Evolutionary conservation across 306 rosid genomes (phyloP), one percentile per base, ranked within the genome.

Genomic region (Trifolium dubium): DNA sequence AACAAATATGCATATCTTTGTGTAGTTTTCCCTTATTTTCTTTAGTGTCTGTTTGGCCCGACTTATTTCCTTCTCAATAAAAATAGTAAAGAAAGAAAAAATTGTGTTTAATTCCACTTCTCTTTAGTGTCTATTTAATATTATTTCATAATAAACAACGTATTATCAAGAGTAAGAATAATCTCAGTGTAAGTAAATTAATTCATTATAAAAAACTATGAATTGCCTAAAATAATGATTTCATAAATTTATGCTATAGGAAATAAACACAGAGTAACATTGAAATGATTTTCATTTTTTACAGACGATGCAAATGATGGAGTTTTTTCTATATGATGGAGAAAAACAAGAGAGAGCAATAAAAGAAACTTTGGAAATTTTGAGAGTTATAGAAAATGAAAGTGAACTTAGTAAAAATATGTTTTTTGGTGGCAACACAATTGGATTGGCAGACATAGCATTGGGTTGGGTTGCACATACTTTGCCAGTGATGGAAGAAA

Each of bases 401-500:
- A 76, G 69, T 76, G 75, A 69, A 19, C 44, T 68, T 34, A 11
- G 64, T 23, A 56, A 35, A 10, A 69, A 77, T 14, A 77, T 35
- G 53, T 77, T 77, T 64, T 32, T 69, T 6, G 46, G 76, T 59
- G 81, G 71, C 34, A 69, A 61, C 76, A 77, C 46, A 19, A 61
- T 77, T 59, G 76, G 81, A 46, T 34, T 77, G 64, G 70, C 44
- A 69, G 75, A 77, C 54, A 35, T 77, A 32, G 54, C 76, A 1
- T 69, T 77, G 5, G 81, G 71, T 14, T 77, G 76, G 81, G 6
- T 77, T 49, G 81, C 76, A 47, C 76, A 77, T 7, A 77, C 56
- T 69, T 19, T 77, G n/a, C 64, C 44, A 10, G 70, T 59, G 4
- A 46, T 77, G 81, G 76, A 71, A 69, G 71, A 77, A 47, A 53